These are phyloP conservation scores for Colletotrichum sidae DNA, from an alignment of 2,329 filamentous ascomycete genomes.

Conservation along the genomic window DNA sequence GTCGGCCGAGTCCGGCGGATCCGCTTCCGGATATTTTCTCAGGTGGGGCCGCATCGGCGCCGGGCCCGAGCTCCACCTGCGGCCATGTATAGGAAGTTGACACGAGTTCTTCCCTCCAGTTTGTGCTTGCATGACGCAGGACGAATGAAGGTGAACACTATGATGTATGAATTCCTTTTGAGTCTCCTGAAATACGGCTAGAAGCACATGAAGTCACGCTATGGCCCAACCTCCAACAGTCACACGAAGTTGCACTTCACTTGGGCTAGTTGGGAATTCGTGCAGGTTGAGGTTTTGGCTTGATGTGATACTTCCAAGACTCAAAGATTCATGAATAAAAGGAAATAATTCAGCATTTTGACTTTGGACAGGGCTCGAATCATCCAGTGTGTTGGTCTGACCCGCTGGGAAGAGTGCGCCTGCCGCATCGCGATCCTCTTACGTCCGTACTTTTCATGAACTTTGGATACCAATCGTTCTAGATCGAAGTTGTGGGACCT, in stretches of 20 bases:
- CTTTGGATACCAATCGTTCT: background rate
- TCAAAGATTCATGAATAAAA: background rate
- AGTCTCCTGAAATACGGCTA: too few relatives aligned
- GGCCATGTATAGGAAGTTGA: background rate
- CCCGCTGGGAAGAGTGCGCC: background rate
- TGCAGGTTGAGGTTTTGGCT: too few relatives aligned
- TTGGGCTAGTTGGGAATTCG: too few relatives aligned
- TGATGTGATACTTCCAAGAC: background rate
- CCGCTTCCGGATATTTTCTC: background rate
- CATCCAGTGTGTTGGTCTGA: background rate
- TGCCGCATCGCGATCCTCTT: background rate
- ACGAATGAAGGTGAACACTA: too few relatives aligned
- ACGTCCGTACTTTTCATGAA: slow-evolving; percentile 11
- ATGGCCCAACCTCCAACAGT: too few relatives aligned
- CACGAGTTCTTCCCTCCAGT: too few relatives aligned
- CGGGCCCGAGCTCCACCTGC: background rate
- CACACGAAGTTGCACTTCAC: too few relatives aligned
- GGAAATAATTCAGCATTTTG: too few relatives aligned
- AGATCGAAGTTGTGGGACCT: background rate
- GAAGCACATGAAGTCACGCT: too few relatives aligned
- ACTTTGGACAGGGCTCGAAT: background rate
- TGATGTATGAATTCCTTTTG: too few relatives aligned
- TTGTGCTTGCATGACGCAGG: too few relatives aligned
- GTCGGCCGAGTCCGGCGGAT: background rate
- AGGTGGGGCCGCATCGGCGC: slow-evolving; percentile 10